Conservation (phyloP, 331 rosid genomes). For the Rhamnella rubrinervis region DNA sequence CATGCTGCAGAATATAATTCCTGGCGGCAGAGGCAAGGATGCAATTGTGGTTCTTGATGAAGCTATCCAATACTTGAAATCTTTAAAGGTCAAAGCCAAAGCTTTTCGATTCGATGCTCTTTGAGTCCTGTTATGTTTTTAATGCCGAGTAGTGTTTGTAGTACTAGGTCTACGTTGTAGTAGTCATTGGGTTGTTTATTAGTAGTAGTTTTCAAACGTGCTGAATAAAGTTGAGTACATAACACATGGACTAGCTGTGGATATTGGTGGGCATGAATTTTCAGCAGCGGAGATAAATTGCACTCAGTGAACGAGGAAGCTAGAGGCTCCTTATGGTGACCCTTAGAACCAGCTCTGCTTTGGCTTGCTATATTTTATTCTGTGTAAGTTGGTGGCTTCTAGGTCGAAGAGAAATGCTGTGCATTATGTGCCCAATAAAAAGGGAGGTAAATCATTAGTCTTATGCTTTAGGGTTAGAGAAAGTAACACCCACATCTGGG, state of each 20-base stretch:
- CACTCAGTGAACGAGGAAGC: conserved; percentile 7
- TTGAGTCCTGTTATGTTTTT: conserved; percentile 22
- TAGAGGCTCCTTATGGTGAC: background rate
- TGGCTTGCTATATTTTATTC: no score
- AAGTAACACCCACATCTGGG: conserved; percentile 52
- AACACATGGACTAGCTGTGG: conserved; percentile 13
- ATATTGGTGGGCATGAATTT: background rate
- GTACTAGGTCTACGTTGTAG: conserved; percentile 9
- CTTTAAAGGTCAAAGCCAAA: conserved; percentile 60
- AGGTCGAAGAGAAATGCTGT: no score
- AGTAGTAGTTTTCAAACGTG: conserved; percentile 9
- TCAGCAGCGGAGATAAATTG: conserved; percentile 8
- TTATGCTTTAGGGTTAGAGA: conserved; percentile 60
- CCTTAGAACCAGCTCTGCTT: background rate
- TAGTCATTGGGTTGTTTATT: background rate
- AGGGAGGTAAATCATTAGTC: conserved; percentile 52
- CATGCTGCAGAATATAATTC: conserved; percentile 72
- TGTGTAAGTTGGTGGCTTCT: no score
- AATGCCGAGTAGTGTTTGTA: background rate
- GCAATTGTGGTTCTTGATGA: conserved; percentile 75
- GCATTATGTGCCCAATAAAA: conserved; percentile 38
- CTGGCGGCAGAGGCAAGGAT: conserved; percentile 70
- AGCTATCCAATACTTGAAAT: conserved; percentile 72
- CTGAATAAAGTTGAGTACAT: conserved; percentile 36
- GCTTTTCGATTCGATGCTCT: conserved; percentile 55